Evolutionary conservation across 2,329 filamentous ascomycete species (phyloP), one percentile per base, ranked within the genome.

Genomic region (Macroventuria anomochaeta): DNA sequence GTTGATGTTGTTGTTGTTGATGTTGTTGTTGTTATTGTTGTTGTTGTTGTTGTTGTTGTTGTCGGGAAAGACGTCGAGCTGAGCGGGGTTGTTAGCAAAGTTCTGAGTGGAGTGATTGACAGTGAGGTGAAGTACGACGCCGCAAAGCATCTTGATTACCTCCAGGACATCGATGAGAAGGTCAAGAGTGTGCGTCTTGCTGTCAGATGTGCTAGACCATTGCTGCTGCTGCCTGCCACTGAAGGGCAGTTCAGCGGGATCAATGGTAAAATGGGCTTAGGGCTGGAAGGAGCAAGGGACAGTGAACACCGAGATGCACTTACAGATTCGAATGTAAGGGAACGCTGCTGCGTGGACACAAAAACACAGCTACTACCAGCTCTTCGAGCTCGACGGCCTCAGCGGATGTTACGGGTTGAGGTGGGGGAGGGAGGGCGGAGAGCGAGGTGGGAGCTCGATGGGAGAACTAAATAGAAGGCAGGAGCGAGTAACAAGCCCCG

Each of bases 401-500:
- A 28, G 15, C 21, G 6, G 17, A 13, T 43, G 21, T 34, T 34
- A 26, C 7, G 10, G n/a, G n/a, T 21, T 20, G 44, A 39, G 21
- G n/a, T 44, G 33, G 23, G 34, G n/a, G 18, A 20, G 44, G n/a
- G 23, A 33, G 47, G 40, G 37, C 17, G 13, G 38, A 20, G 17
- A 39, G 32, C 10, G 5, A 6, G 28, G 5, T 25, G 10, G 33
- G 39, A 37, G 36, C 15, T 40, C 18, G 10, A 15, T 33, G 34
- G 46, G 34, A 41, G 34, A 46, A 41, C 11, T 37, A 43, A 53
- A 50, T 46, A 49, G 53, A 55, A 63, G 58, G 53, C 39, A 54
- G 53, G 56, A 41, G 46, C 54, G 5, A 53, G 7, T 36, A 32
- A 51, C 56, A 37, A 46, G 41, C 32, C 31, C 54, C 43, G 48